Evolutionary conservation across 768 basidiomycete species (phyloP), one percentile per base, ranked within the genome.

Genomic region (Crucibulum laeve): DNA sequence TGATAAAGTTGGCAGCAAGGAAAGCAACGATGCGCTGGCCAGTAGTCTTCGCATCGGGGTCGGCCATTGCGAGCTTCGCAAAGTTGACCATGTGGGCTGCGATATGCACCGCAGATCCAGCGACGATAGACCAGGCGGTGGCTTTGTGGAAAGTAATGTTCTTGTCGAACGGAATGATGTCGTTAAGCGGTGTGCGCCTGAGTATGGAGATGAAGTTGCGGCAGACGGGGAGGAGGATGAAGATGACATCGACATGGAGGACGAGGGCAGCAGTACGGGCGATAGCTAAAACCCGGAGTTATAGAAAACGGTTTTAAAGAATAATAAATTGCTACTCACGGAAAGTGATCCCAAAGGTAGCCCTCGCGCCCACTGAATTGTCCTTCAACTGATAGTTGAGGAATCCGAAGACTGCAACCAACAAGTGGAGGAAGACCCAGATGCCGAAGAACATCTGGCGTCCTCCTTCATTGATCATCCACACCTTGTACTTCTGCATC

Each of bases 401-500:
- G 56, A 84, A 76, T 2, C 91, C 92, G 50, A 96, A 80, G 30
- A 73, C 71, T 43, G 82, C 77, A 40, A 92, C 89, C 25, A 94
- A 65, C 28, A 82, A 46, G 50, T 97, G 93, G 24, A 95, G 74
- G 61, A 91, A 66, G 40, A 94, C 67, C 81, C 87, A 96, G 48
- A 81, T 62, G 43, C 66, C 75, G 66, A 94, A 90, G 71, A 93
- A 91, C 28, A 94, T 53, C 42, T 78, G 73, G 34, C 76, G 75
- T 11, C 86, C 81, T 55, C 93, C 93, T 58, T 94, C 92, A 59
- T 94, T 93, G 61, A 93, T 90, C 86, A 91, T 87, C 92, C 92
- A 95, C n/a, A 81, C 53, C 51, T 75, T 71, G 53, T 78, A 73
- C 51, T 62, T 76, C 53, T 80, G 73, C 34, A 55, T 53, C 36